Evolutionary conservation across 2,329 filamentous ascomycete species (phyloP).

Genomic region (Aurifilum marmelostoma): DNA sequence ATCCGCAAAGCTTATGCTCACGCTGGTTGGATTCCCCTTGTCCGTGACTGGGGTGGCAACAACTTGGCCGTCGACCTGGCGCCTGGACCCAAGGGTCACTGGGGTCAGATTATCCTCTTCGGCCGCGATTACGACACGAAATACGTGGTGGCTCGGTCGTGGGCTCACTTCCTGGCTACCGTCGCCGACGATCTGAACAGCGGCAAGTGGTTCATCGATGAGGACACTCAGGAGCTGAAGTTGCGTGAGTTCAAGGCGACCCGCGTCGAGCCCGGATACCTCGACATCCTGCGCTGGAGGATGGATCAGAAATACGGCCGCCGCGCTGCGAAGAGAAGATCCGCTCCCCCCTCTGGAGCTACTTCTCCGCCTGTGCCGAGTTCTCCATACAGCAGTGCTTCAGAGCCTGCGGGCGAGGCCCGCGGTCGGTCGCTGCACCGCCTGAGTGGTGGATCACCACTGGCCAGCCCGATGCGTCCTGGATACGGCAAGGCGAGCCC

Average conservation of each 20-base stretch:
- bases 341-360: constrained; percentile 46
- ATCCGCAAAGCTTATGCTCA: constrained; percentile 94
- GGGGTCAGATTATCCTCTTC: constrained; percentile 96
- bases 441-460: constrained; percentile 65
- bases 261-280: constrained; percentile 88
- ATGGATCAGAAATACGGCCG: constrained; percentile 94
- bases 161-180: constrained; percentile 82
- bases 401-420: constrained; percentile 60
- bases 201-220: constrained; percentile 89
- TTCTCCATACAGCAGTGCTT: constrained; percentile 69
- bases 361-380: constrained; percentile 52
- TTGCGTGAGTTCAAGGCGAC: constrained; percentile 87
- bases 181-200: constrained; percentile 90
- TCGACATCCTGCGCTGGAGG: constrained; percentile 94
- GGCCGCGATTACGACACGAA: constrained; percentile 98
- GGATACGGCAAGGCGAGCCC: constrained; percentile 71
- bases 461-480: constrained; percentile 66
- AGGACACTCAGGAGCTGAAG: constrained; percentile 89
- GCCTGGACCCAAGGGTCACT: constrained; percentile 84
- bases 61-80: constrained; percentile 92
- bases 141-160: constrained; percentile 92
- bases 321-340: constrained; percentile 57
- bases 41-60: constrained; percentile 98
- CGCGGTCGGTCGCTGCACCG: constrained; percentile 75
- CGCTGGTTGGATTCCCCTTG: constrained; percentile 92